phyloP scores from a whole-genome alignment of 169 alveolate species.

The Besnoitia besnoiti region DNA sequence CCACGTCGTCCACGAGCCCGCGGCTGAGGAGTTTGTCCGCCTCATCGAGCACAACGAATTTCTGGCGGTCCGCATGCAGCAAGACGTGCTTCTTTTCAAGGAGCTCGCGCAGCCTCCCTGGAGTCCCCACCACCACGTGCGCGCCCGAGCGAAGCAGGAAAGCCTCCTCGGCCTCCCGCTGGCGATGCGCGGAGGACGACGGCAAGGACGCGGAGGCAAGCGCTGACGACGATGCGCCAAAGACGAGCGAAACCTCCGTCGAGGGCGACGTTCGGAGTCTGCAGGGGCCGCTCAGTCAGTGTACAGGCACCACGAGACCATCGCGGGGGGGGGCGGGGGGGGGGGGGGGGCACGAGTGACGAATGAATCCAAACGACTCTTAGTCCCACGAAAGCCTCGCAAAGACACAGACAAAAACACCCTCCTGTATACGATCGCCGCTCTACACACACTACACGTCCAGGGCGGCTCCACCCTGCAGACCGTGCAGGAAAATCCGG shows the following conservation, averaged over 20 bases:
- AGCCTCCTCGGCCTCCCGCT: not conserved
- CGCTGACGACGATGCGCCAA: not conserved
- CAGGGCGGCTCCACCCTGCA: no score
- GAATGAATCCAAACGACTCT: no score
- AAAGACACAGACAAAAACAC: no score
- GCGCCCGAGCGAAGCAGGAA: constrained; percentile 46
- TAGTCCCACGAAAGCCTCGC: no score
- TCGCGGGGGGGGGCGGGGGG: no score
- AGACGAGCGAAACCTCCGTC: constrained; percentile 6
- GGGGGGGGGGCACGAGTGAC: no score
- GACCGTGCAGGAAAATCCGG: no score
- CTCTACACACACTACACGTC: no score
- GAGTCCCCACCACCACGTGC: constrained; percentile 91
- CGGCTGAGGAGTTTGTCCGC: constrained; percentile 82
- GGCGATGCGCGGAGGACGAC: no score
- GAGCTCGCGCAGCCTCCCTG: constrained; percentile 91
- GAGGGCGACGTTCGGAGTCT: not conserved
- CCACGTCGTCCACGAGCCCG: constrained; percentile 10
- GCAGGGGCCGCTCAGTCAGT: no score
- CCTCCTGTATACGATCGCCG: no score
- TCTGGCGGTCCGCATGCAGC: constrained; percentile 81
- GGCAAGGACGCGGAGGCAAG: constrained; percentile 65
- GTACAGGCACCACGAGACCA: no score
- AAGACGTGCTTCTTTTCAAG: constrained; percentile 73
- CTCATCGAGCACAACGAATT: constrained; percentile 88